These are phyloP conservation scores for Trichopus zeylanicus DNA, from an alignment of 116 monocot genomes.

Conservation along the genomic window DNA sequence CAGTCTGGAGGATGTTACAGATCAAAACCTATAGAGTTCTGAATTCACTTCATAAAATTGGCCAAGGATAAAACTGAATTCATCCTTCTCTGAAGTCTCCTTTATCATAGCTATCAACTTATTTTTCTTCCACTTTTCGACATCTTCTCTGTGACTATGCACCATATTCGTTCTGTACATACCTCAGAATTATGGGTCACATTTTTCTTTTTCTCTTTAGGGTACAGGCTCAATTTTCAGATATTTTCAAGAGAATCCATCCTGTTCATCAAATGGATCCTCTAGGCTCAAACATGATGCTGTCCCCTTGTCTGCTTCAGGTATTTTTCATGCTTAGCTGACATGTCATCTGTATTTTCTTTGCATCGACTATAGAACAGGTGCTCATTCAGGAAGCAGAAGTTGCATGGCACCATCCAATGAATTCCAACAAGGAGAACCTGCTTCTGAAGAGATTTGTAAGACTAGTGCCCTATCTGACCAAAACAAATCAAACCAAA, in stretches of 20 bases:
- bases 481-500: conserved; percentile 10
- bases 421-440: conserved; percentile 5
- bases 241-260: conserved; percentile 30
- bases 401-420: neutral
- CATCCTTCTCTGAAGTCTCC: too few relatives aligned
- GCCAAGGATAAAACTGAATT: too few relatives aligned
- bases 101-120: too few relatives aligned
- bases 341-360: neutral
- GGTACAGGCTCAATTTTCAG: conserved; percentile 63
- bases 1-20: too few relatives aligned
- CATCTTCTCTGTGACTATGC: neutral
- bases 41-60: too few relatives aligned
- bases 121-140: too few relatives aligned
- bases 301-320: conserved; percentile 9
- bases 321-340: conserved; percentile 3
- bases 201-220: conserved; percentile 17
- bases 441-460: conserved; percentile 11
- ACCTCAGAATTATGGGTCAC: neutral
- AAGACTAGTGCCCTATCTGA: conserved; percentile 5
- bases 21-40: too few relatives aligned
- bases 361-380: neutral
- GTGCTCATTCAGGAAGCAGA: conserved; percentile 21
- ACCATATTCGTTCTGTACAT: neutral
- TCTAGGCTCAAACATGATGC: conserved; percentile 8
- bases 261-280: conserved; percentile 19